Evolutionary conservation across 1,139 yeast genomes (phyloP).

Genomic region (Kodamaea sp.): DNA sequence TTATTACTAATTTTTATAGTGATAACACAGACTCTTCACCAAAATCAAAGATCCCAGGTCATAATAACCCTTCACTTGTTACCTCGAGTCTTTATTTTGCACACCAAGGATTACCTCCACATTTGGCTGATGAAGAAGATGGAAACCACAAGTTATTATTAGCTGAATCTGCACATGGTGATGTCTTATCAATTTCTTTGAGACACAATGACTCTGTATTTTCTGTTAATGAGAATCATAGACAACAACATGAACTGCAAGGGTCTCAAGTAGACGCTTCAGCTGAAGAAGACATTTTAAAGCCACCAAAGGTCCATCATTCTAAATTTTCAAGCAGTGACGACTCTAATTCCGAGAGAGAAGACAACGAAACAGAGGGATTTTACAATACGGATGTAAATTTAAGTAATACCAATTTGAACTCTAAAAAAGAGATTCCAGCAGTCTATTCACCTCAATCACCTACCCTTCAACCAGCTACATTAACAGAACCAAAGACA

Average conservation of each 20-base stretch:
- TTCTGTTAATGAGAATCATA: constrained; percentile 19
- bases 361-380: background rate
- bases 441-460: constrained; percentile 1
- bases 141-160: constrained; percentile 17
- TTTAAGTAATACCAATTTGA: constrained; percentile 1
- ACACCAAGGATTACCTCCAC: constrained; percentile 56
- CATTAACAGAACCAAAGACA: constrained; percentile 4
- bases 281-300: constrained; percentile 9
- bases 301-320: constrained; percentile 24
- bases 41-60: background rate
- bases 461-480: constrained; percentile 1
- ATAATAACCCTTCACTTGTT: constrained; percentile 28
- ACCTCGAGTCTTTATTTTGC: constrained; percentile 48
- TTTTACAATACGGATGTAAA: background rate
- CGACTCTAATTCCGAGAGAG: constrained; percentile 8
- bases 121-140: constrained; percentile 23
- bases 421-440: constrained; percentile 1
- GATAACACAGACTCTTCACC: constrained; percentile 1
- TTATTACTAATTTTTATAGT: constrained; percentile 7
- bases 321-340: constrained; percentile 12
- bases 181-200: constrained; percentile 33
- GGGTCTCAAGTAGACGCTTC: too few species aligned
- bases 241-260: too few species aligned
- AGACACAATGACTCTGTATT: constrained; percentile 45
- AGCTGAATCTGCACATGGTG: constrained; percentile 11